phyloP scores from a whole-genome alignment of 345 rosid species.

The Arabidopsis arenosa region DNA sequence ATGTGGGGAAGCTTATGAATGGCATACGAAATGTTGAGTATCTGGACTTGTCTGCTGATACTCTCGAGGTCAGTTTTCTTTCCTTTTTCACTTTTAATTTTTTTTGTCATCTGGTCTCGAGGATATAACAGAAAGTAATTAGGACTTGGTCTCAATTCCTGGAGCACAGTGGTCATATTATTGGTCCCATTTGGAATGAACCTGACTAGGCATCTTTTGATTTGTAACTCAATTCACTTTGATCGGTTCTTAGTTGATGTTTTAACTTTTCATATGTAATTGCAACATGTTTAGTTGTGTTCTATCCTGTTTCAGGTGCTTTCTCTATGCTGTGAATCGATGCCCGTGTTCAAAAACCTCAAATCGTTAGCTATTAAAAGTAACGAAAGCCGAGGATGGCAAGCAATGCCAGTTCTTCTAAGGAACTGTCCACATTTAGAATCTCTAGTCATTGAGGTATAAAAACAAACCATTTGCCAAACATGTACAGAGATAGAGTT shows the following conservation, averaged over 20 bases:
- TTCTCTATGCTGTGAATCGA: neutral
- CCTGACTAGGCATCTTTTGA: no score
- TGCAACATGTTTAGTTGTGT: neutral
- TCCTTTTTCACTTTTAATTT: no score
- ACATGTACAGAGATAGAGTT: neutral
- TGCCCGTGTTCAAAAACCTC: constrained; percentile 26
- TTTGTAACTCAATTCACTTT: no score
- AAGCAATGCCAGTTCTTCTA: constrained; percentile 24
- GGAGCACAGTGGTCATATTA: no score
- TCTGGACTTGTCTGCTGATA: neutral
- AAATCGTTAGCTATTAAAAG: neutral
- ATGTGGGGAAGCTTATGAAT: neutral
- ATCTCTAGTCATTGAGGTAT: neutral
- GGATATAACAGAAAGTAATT: no score
- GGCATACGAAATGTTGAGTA: neutral
- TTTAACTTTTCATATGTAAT: no score
- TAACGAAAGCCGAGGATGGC: neutral
- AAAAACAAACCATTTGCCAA: neutral
- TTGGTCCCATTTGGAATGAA: no score
- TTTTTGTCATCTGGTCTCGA: no score
- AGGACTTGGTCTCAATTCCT: no score
- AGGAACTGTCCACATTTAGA: constrained; percentile 18
- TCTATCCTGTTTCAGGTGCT: neutral
- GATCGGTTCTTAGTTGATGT: no score
- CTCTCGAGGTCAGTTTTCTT: neutral